A percentile compares a stretch with the other conserved stretches of the same genome.
phyloP scores from a whole-genome alignment of 2,329 filamentous ascomycete genomes.

The Pseudonectria foliicola region DNA sequence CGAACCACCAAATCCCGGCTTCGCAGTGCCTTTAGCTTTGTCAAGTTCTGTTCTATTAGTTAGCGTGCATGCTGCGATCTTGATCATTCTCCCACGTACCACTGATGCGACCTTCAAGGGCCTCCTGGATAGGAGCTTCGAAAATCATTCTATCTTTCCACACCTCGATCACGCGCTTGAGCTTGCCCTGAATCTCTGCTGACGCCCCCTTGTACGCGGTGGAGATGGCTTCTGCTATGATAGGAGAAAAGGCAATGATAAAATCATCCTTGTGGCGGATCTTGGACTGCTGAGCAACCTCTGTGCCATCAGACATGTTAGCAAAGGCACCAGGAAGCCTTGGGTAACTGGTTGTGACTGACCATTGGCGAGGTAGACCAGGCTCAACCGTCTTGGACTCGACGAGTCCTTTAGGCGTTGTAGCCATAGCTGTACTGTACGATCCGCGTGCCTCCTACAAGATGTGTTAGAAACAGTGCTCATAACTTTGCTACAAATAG shows the following conservation, averaged over 20 bases:
- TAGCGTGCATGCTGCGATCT: slow-evolving; percentile 5
- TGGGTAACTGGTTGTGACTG: slow-evolving; percentile 23
- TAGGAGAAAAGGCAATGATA: slow-evolving; percentile 79
- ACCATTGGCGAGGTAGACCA: slow-evolving; percentile 96
- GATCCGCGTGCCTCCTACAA: slow-evolving; percentile 77
- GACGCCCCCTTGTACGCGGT: slow-evolving; percentile 87
- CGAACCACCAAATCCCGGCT: slow-evolving; percentile 49
- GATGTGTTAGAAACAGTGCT: slow-evolving; percentile 4
- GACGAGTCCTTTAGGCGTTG: slow-evolving; percentile 82
- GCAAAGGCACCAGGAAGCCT: background rate
- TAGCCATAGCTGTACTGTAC: slow-evolving; percentile 87
- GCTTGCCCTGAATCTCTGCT: slow-evolving; percentile 77
- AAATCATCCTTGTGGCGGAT: slow-evolving; percentile 91
- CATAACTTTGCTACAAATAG: slow-evolving; percentile 1
- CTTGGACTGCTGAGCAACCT: slow-evolving; percentile 94
- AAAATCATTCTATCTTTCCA: slow-evolving; percentile 88
- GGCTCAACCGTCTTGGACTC: slow-evolving; percentile 76
- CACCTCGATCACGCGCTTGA: slow-evolving; percentile 85
- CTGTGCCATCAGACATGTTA: slow-evolving; percentile 37
- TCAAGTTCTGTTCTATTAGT: slow-evolving; percentile 48
- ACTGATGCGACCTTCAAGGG: slow-evolving; percentile 71
- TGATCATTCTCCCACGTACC: slow-evolving; percentile 39
- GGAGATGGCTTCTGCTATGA: slow-evolving; percentile 84
- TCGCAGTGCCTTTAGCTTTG: slow-evolving; percentile 47
- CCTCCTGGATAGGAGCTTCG: slow-evolving; percentile 68